Percentiles rank a stretch among this genome's conserved stretches.
phyloP scores from a whole-genome alignment of 345 rosid species.

The Geranium rotundifolium region DNA sequence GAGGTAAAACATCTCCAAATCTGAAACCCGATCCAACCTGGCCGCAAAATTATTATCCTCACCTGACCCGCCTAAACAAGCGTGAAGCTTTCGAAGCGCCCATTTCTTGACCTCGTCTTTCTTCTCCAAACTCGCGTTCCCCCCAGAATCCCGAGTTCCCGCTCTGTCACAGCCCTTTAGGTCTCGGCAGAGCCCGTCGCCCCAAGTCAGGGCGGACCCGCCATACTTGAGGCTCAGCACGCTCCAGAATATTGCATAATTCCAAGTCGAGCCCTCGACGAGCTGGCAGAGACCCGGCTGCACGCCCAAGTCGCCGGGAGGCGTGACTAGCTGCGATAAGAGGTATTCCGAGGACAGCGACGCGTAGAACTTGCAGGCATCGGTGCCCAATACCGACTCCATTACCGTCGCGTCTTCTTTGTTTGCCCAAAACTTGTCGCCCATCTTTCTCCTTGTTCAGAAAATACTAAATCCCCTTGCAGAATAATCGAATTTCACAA shows the following conservation, averaged over 20 bases:
- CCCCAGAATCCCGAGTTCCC: constrained; percentile 24
- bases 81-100: constrained; percentile 61
- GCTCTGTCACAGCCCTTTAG: constrained; percentile 18
- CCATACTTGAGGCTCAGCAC: constrained; percentile 48
- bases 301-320: constrained; percentile 44
- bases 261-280: constrained; percentile 68
- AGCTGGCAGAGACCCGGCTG: constrained; percentile 52
- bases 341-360: constrained; percentile 37
- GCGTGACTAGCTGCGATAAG: constrained; percentile 26
- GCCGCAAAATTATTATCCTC: constrained; percentile 30
- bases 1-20: constrained; percentile 64
- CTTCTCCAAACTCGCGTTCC: constrained; percentile 27
- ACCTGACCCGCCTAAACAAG: constrained; percentile 30
- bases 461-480: background rate
- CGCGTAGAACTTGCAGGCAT: constrained; percentile 60
- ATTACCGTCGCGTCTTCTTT: constrained; percentile 56
- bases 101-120: constrained; percentile 45
- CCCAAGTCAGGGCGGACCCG: constrained; percentile 63
- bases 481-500: constrained; percentile 7
- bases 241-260: constrained; percentile 66
- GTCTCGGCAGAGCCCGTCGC: constrained; percentile 62
- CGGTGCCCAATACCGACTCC: constrained; percentile 67
- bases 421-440: constrained; percentile 50
- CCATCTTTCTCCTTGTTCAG: constrained; percentile 32
- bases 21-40: constrained; percentile 41